Percentiles rank a stretch among this genome's conserved stretches.
Evolutionary conservation across 257 asterid species (phyloP).

Genomic region (Jasminum sambac): DNA sequence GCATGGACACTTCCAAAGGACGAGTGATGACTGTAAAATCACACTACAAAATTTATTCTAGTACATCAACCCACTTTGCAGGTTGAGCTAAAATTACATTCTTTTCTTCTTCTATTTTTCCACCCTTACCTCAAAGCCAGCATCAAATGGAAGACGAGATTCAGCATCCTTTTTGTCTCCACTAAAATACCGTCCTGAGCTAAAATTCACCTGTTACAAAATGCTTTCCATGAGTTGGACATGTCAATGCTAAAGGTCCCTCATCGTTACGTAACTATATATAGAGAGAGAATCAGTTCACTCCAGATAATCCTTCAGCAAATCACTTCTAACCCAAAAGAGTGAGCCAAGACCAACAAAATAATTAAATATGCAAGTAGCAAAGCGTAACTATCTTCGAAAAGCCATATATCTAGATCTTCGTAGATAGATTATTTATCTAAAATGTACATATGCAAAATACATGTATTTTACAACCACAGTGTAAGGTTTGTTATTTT

Average conservation of each 20-base stretch:
- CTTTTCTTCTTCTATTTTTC: background rate
- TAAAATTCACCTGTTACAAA: conserved; percentile 80
- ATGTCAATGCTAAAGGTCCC: conserved; percentile 12
- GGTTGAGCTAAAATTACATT: background rate
- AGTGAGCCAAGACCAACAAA: conserved; percentile 13
- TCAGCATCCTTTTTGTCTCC: conserved; percentile 57
- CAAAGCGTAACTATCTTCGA: background rate
- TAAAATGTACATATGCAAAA: background rate
- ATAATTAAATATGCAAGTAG: background rate
- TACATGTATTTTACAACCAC: background rate
- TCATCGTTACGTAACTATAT: background rate
- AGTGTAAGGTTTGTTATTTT: background rate
- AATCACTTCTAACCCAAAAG: conserved; percentile 5
- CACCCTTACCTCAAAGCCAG: conserved; percentile 82
- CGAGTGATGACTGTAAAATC: background rate
- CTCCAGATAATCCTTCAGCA: background rate
- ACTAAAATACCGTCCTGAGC: conserved; percentile 90
- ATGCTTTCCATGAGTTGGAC: conserved; percentile 26
- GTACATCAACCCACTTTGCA: background rate
- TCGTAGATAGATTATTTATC: background rate
- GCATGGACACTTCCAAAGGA: background rate
- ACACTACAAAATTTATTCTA: background rate
- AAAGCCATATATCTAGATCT: background rate
- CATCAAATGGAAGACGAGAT: conserved; percentile 90
- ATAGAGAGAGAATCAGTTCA: background rate